A percentile compares a stretch with the other conserved stretches of the same genome.
These are phyloP conservation scores for Closterium sp. DNA, from an alignment of 139 green algal species.

Conservation along the genomic window DNA sequence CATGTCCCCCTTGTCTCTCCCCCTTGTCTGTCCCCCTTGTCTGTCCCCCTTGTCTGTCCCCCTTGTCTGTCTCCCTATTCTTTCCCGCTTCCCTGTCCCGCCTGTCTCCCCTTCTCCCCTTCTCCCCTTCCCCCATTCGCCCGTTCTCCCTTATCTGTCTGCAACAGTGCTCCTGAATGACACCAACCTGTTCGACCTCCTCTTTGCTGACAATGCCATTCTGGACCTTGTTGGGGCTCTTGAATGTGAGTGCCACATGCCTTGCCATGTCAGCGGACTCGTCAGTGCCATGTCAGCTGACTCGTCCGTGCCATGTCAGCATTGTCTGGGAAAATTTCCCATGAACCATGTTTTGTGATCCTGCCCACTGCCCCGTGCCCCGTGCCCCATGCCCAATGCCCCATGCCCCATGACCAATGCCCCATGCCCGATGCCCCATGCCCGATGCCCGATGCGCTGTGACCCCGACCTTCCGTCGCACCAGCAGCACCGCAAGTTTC, in stretches of 20 bases:
- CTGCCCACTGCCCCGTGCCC: too few relatives aligned
- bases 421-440: neutral
- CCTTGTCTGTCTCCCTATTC: too few relatives aligned
- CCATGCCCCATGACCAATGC: neutral
- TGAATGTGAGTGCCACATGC: conserved; percentile 71
- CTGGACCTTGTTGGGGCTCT: conserved; percentile 88
- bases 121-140: too few relatives aligned
- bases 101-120: too few relatives aligned
- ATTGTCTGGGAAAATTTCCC: neutral
- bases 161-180: conserved; percentile 90
- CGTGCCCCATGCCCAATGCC: neutral
- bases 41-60: too few relatives aligned
- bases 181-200: conserved; percentile 78
- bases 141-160: neutral
- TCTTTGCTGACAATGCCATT: conserved; percentile 82
- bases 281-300: neutral
- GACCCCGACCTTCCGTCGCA: neutral
- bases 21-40: neutral
- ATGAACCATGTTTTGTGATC: too few relatives aligned
- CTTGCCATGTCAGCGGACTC: too few relatives aligned
- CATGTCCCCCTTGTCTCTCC: too few relatives aligned
- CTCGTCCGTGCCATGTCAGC: neutral
- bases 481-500: too few relatives aligned
- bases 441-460: neutral
- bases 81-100: too few relatives aligned